A percentile compares a stretch with the other conserved stretches of the same genome.
phyloP scores from a whole-genome alignment of 345 rosid species.

The Acer yangbiense region DNA sequence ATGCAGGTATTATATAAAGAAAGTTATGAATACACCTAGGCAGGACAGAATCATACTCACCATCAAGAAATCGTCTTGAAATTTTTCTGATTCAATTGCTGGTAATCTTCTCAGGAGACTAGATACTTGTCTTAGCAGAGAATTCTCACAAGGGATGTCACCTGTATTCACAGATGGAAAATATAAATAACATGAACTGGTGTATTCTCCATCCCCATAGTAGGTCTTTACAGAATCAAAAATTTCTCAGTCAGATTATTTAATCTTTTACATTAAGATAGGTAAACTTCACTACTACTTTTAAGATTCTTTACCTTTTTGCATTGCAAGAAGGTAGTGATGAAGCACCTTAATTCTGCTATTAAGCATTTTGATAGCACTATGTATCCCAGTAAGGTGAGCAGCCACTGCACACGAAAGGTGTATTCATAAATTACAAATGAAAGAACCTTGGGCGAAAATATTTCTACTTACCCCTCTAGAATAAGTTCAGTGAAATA shows the following conservation, averaged over 20 bases:
- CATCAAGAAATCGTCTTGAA: conserved; percentile 94
- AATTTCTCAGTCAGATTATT: background rate
- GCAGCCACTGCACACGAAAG: conserved; percentile 80
- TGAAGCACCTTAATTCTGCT: conserved; percentile 92
- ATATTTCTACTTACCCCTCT: background rate
- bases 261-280: background rate
- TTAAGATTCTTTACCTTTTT: conserved; percentile 60
- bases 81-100: conserved; percentile 87
- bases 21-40: background rate
- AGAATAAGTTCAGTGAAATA: background rate
- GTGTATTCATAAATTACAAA: conserved; percentile 1
- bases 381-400: conserved; percentile 93
- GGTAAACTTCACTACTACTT: background rate
- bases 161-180: conserved; percentile 48
- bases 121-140: conserved; percentile 88
- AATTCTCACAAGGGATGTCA: conserved; percentile 88
- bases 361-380: conserved; percentile 98
- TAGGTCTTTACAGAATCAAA: background rate
- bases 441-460: background rate
- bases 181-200: conserved; percentile 8
- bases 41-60: conserved; percentile 41
- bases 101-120: conserved; percentile 95
- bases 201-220: background rate
- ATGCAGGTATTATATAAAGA: no score
- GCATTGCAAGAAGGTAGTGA: conserved; percentile 88